A percentile compares a stretch with the other conserved stretches of the same genome.
phyloP scores from a whole-genome alignment of 2,329 filamentous ascomycete species.

The Nigrospora oryzae region DNA sequence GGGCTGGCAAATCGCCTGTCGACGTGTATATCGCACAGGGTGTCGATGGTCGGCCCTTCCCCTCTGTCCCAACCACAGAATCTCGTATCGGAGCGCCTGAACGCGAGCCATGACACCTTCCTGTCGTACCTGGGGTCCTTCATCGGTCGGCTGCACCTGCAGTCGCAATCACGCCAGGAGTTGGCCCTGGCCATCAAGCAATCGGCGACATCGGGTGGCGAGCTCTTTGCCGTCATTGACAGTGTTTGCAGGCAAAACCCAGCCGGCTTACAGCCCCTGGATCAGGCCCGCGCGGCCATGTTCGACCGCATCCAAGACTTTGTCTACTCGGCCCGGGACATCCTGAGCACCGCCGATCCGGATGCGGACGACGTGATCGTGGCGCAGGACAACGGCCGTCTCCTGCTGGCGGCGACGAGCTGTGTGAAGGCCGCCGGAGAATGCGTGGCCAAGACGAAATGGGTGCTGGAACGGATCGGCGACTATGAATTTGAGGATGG shows the following conservation, averaged over 20 bases:
- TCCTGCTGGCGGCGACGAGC: conserved; percentile 72
- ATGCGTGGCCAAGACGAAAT: conserved; percentile 79
- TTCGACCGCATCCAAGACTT: conserved; percentile 73
- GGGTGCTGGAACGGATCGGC: conserved; percentile 78
- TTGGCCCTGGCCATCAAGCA: conserved; percentile 75
- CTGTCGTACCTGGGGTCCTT: conserved; percentile 87
- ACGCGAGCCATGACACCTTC: conserved; percentile 75
- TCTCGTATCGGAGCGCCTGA: conserved; percentile 76
- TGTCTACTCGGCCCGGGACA: conserved; percentile 71
- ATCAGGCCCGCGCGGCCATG: conserved; percentile 65
- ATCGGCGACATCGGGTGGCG: conserved; percentile 72
- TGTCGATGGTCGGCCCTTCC: conserved; percentile 66
- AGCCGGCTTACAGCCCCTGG: conserved; percentile 56
- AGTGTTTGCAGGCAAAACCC: conserved; percentile 72
- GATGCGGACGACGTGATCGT: conserved; percentile 73
- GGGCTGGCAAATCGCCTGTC: conserved; percentile 37
- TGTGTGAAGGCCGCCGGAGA: conserved; percentile 89
- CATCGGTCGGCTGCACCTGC: conserved; percentile 80
- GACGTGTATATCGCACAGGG: conserved; percentile 58
- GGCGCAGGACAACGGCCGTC: conserved; percentile 66
- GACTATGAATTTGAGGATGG: conserved; percentile 84
- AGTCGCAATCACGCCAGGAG: conserved; percentile 83
- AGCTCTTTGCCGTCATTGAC: conserved; percentile 72
- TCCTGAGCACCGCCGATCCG: conserved; percentile 59
- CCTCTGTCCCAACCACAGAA: conserved; percentile 56